phyloP scores from a whole-genome alignment of 805 yeast genomes.

The Starmerella scarabaei region DNA sequence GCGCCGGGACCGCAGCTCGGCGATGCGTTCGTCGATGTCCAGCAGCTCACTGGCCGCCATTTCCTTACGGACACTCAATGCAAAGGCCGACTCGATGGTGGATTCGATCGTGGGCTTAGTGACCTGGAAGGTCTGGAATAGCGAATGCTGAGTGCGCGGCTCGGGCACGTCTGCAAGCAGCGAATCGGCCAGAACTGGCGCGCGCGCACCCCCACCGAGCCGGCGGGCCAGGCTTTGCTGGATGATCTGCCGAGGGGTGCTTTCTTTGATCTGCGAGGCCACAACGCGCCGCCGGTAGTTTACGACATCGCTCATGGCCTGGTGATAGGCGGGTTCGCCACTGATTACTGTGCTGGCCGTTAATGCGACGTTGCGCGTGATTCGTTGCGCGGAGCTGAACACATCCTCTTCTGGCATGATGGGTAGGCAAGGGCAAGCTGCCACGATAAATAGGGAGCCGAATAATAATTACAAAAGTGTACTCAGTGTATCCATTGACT shows the following conservation, averaged over 20 bases:
- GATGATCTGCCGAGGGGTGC: slow-evolving; percentile 13
- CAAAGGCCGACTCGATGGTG: slow-evolving; percentile 36
- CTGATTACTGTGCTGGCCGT: slow-evolving; percentile 27
- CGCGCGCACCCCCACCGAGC: slow-evolving; percentile 30
- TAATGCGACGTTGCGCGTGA: slow-evolving; percentile 29
- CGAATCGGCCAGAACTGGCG: slow-evolving; percentile 44
- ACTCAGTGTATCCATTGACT: no score
- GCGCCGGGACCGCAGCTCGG: slow-evolving; percentile 39
- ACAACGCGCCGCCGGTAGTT: slow-evolving; percentile 12
- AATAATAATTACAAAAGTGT: no score
- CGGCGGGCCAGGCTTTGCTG: slow-evolving; percentile 5
- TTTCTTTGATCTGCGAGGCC: slow-evolving; percentile 12
- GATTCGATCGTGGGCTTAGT: slow-evolving; percentile 28
- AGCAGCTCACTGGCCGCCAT: slow-evolving; percentile 50
- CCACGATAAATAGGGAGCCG: no score
- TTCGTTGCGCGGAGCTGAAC: slow-evolving; percentile 29
- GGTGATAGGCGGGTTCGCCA: slow-evolving; percentile 11
- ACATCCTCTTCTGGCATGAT: slow-evolving; percentile 22
- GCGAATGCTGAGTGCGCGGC: slow-evolving; percentile 31
- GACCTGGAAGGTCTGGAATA: slow-evolving; percentile 58
- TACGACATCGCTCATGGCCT: slow-evolving; percentile 15
- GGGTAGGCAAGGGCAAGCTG: no score
- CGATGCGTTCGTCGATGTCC: slow-evolving; percentile 48
- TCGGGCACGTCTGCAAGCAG: slow-evolving; percentile 43
- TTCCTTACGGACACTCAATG: slow-evolving; percentile 43